Evolutionary conservation across 176 grass and related monocot genomes (phyloP).

Genomic region (Carex kokanica): DNA sequence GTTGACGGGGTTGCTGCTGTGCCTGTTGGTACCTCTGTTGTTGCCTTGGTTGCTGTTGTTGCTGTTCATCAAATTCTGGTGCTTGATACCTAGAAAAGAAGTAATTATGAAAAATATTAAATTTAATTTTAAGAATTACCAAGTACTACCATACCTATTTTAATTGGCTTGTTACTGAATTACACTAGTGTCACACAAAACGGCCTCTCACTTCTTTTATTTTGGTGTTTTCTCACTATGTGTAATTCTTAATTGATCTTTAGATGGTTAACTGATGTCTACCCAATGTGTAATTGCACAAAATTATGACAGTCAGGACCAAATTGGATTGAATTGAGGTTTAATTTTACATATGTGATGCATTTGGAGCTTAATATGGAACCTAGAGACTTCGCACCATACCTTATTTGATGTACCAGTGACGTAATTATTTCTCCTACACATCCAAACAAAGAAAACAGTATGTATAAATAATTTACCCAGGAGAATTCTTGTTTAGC

Average conservation of each 20-base stretch:
- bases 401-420: background rate
- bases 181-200: background rate
- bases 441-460: background rate
- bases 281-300: background rate
- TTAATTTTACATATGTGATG: background rate
- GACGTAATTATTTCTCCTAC: background rate
- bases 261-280: background rate
- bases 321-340: background rate
- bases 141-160: background rate
- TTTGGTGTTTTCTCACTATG: background rate
- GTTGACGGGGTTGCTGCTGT: constrained; percentile 32
- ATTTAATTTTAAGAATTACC: background rate
- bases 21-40: constrained; percentile 54
- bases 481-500: constrained; percentile 63
- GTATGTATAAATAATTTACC: constrained; percentile 39
- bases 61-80: constrained; percentile 43
- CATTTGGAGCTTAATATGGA: background rate
- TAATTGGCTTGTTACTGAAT: background rate
- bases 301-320: background rate
- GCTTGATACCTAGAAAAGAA: constrained; percentile 66
- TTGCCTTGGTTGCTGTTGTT: constrained; percentile 56
- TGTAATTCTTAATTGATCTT: background rate
- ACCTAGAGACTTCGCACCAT: background rate
- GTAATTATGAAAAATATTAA: background rate
- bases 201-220: background rate